Evolutionary conservation across 768 basidiomycete genomes (phyloP).

Genomic region (Macrolepiota albuminosa): DNA sequence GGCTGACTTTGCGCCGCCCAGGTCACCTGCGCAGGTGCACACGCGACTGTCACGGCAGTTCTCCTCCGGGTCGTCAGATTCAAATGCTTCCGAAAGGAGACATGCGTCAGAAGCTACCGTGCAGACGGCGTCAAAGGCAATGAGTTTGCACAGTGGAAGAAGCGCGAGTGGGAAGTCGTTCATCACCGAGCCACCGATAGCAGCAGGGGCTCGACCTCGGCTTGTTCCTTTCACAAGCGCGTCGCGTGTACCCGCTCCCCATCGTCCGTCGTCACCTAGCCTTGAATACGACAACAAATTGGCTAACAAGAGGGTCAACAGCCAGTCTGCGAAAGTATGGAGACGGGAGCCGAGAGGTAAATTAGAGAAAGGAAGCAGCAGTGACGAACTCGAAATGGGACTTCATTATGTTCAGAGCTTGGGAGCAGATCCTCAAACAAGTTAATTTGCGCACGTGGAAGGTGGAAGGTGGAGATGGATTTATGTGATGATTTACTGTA

Average conservation of each 20-base stretch:
- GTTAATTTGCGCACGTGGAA: slow-evolving; percentile 16
- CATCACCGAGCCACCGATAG: slow-evolving; percentile 24
- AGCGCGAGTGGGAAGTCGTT: slow-evolving; percentile 18
- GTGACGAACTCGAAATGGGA: slow-evolving; percentile 65
- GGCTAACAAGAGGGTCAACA: slow-evolving; percentile 44
- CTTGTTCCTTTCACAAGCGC: slow-evolving; percentile 71
- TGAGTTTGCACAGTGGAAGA: slow-evolving; percentile 42
- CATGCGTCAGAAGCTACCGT: slow-evolving; percentile 43
- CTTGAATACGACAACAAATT: slow-evolving; percentile 20
- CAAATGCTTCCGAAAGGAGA: slow-evolving; percentile 26
- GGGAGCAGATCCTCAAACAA: slow-evolving; percentile 42
- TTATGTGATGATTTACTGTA: slow-evolving; percentile 5
- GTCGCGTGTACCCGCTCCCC: slow-evolving; percentile 59
- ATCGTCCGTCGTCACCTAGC: slow-evolving; percentile 30
- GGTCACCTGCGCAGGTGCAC: slow-evolving; percentile 39
- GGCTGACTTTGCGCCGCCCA: slow-evolving; percentile 64
- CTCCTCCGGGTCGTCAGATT: slow-evolving; percentile 31
- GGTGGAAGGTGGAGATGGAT: slow-evolving; percentile 14
- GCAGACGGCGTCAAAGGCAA: slow-evolving; percentile 45
- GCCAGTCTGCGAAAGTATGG: slow-evolving; percentile 62
- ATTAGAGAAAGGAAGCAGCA: slow-evolving; percentile 35
- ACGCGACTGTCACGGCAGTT: slow-evolving; percentile 29
- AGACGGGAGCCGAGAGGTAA: slow-evolving; percentile 16
- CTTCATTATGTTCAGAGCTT: slow-evolving; percentile 68
- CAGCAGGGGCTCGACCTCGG: slow-evolving; percentile 42